Evolutionary conservation across 306 rosid species (phyloP), one percentile per base, ranked within the genome.

Genomic region (Phaseolus lunatus): DNA sequence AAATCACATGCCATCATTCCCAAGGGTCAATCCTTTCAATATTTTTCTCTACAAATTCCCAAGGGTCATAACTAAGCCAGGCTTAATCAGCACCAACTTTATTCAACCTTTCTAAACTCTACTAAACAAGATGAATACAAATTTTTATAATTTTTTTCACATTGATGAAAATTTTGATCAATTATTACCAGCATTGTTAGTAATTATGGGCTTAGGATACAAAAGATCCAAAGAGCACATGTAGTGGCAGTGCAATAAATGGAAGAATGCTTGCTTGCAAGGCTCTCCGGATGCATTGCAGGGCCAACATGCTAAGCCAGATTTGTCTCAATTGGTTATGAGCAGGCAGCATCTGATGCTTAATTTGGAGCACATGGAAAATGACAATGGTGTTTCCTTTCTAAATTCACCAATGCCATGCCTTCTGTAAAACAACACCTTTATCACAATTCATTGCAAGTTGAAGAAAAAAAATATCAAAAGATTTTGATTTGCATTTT

Each of bases 271-370:
- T 68, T 58, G 48, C 44, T 71, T 54, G 41, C 69, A 70, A 26
- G 12, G 50, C 54, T 82, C 74, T 62, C 23, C 3, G 10, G 23
- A 64, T 72, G 37, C 67, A 58, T 50, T 49, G 57, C 56, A 72
- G 45, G 43, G 37, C 76, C 83, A 72, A 72, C 59, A 77, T 70
- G 85, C 35, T 3, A 59, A 8, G 77, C 73, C 73, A 78, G 19
- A 56, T 39, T 56, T 72, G 67, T 82, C 82, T 54, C 66, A 64
- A 45, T 54, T 35, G 26, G 50, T 56, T 63, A 20, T 16, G 50
- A 52, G 41, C 37, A 68, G 70, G 82, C 50, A 70, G 62, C 27
- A 75, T 62, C 77, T 75, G 71, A 74, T 61, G 49, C 67, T 61
- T 33, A 43, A 10, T n/a, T 53, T 74, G 59, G 26, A 48, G 78